Conservation (phyloP, 805 yeast species). For the Torulaspora gathmanii region DNA sequence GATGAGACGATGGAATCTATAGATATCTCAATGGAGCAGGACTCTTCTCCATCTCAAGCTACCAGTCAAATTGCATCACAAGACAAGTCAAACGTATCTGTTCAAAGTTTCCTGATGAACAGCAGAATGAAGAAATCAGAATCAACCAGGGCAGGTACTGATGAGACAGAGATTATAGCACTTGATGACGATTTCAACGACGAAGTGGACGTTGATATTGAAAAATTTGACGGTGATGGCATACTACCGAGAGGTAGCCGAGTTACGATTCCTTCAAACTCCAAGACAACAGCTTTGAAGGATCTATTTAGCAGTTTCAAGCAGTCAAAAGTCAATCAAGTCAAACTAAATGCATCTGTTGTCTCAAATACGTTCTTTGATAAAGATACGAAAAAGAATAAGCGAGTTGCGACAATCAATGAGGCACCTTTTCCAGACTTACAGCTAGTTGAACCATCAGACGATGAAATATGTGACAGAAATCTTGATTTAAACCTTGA, state of each 20-base stretch:
- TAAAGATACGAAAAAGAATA: not conserved
- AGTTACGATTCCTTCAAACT: constrained; percentile 14
- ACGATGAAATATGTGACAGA: constrained; percentile 2
- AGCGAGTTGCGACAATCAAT: constrained; percentile 17
- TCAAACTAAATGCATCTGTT: constrained; percentile 3
- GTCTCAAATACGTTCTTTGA: constrained; percentile 1
- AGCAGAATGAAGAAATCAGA: constrained; percentile 4
- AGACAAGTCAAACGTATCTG: constrained; percentile 13
- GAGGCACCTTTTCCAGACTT: constrained; percentile 22
- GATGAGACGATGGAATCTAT: constrained; percentile 9
- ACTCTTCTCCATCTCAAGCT: constrained; percentile 12
- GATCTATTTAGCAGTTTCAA: constrained; percentile 22
- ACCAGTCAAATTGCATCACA: constrained; percentile 2
- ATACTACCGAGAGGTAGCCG: constrained; percentile 1
- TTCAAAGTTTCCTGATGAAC: constrained; percentile 21
- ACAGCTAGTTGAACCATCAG: constrained; percentile 16
- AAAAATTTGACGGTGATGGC: not conserved
- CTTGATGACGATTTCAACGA: constrained; percentile 17
- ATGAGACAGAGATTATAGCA: constrained; percentile 13
- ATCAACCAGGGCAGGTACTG: not conserved
- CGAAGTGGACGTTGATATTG: not conserved
- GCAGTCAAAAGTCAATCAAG: constrained; percentile 5
- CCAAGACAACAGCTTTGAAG: constrained; percentile 25
- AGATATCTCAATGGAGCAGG: constrained; percentile 7
- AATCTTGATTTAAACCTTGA: not conserved